Conservation (phyloP, 305 asterid species). For the Fraxinus platypoda region DNA sequence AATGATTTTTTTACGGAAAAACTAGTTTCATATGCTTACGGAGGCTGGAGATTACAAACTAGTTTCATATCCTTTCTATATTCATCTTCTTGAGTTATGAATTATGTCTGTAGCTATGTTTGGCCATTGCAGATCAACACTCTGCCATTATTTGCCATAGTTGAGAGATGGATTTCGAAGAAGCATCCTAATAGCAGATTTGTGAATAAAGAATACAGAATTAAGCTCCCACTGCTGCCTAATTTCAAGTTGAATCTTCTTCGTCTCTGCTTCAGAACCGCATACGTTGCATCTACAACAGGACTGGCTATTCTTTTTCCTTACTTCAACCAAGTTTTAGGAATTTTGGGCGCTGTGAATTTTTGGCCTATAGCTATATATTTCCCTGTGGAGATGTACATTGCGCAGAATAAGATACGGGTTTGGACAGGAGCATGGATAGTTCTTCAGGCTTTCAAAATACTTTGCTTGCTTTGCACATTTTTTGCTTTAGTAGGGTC, state of each 20-base stretch:
- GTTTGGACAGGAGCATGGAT: conserved; percentile 65
- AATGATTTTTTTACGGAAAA: not conserved
- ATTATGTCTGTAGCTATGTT: not conserved
- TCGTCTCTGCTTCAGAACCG: conserved; percentile 53
- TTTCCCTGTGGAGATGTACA: conserved; percentile 69
- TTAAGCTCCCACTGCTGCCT: conserved; percentile 47
- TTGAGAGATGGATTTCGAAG: conserved; percentile 44
- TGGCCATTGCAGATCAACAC: conserved; percentile 31
- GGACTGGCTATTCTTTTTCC: conserved; percentile 59
- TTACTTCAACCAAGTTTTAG: conserved; percentile 73
- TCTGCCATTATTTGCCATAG: conserved; percentile 46
- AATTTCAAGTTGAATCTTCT: conserved; percentile 38
- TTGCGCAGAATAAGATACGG: conserved; percentile 39
- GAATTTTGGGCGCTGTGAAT: conserved; percentile 59
- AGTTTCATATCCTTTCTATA: not conserved
- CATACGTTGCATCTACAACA: conserved; percentile 56
- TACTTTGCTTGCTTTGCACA: conserved; percentile 40
- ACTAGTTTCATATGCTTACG: too few relatives aligned
- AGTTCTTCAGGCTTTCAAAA: conserved; percentile 47
- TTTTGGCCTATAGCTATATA: conserved; percentile 68
- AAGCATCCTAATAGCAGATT: conserved; percentile 27
- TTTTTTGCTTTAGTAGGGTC: conserved; percentile 54
- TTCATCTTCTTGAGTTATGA: not conserved
- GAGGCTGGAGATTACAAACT: not conserved
- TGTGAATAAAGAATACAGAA: conserved; percentile 18